phyloP scores from a whole-genome alignment of 1,139 yeast genomes.

The Sugiyamaella grinbergsii region DNA sequence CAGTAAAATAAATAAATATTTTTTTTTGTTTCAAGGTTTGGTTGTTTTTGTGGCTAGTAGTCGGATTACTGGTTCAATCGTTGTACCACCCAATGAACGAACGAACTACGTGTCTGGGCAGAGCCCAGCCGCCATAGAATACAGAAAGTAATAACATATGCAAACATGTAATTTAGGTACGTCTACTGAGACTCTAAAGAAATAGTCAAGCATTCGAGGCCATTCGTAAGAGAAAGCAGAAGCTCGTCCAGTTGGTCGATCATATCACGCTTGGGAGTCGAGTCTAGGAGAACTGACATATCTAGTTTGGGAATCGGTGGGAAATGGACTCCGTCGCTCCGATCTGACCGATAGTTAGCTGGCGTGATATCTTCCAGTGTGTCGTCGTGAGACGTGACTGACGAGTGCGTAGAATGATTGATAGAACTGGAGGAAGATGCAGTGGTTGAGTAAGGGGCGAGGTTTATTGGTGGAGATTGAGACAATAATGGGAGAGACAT shows the following conservation, averaged over 20 bases:
- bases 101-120: too few relatives aligned
- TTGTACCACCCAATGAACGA: too few relatives aligned
- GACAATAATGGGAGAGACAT: not conserved
- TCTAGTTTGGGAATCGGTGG: conserved; percentile 36
- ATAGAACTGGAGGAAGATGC: conserved; percentile 15
- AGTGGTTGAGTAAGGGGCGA: not conserved
- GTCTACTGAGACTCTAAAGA: conserved; percentile 3
- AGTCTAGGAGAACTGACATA: conserved; percentile 38
- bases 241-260: conserved; percentile 37
- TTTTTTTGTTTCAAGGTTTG: not conserved
- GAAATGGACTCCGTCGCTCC: conserved; percentile 18
- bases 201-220: conserved; percentile 30
- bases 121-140: not conserved
- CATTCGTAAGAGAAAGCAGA: conserved; percentile 36
- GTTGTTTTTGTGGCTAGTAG: too few relatives aligned
- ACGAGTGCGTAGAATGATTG: not conserved
- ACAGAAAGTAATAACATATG: too few relatives aligned
- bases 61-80: too few relatives aligned
- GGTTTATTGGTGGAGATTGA: conserved; percentile 8
- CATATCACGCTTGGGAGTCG: conserved; percentile 37
- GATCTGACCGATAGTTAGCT: not conserved
- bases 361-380: conserved; percentile 24
- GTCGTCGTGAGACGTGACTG: conserved; percentile 14
- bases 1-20: conserved; percentile 6
- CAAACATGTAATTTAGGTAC: not conserved